Evolutionary conservation across 2,329 filamentous ascomycete genomes (phyloP).

Genomic region (Penicillium sp.): DNA sequence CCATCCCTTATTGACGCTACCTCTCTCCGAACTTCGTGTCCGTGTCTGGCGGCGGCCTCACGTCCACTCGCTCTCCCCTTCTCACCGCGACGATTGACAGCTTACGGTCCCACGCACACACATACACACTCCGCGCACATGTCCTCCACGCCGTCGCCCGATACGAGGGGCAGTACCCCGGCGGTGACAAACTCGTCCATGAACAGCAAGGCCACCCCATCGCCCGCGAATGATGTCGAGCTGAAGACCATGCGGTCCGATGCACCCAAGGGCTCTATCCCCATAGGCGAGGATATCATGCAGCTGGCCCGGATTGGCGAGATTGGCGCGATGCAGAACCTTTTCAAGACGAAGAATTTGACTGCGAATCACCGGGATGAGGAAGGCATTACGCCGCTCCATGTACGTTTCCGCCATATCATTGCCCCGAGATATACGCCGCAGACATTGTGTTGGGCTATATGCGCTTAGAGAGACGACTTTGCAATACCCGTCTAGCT

Average conservation of each 20-base stretch:
- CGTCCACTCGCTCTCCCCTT: background rate
- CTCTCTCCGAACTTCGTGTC: background rate
- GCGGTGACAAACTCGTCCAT: conserved; percentile 25
- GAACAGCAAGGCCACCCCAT: conserved; percentile 34
- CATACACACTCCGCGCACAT: conserved; percentile 14
- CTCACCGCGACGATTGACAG: background rate
- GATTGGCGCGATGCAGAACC: conserved; percentile 79
- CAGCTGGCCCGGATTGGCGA: conserved; percentile 89
- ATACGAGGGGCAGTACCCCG: conserved; percentile 26
- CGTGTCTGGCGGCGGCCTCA: conserved; percentile 1
- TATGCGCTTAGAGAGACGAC: background rate
- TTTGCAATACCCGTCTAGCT: background rate
- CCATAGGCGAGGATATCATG: conserved; percentile 81
- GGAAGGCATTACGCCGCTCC: conserved; percentile 92
- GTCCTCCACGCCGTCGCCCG: conserved; percentile 32
- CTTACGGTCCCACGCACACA: background rate
- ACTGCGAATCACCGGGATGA: conserved; percentile 83
- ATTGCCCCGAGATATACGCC: background rate
- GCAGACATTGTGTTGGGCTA: background rate
- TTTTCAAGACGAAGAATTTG: conserved; percentile 80
- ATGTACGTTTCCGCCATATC: conserved; percentile 61
- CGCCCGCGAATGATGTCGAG: conserved; percentile 42
- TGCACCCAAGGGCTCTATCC: conserved; percentile 38
- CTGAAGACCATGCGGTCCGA: conserved; percentile 39
- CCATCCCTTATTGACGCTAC: conserved; percentile 4